Base-by-base conservation (phyloP, 2,329 filamentous ascomycete species). In the Rhexocercosporidium sp. region DNA sequence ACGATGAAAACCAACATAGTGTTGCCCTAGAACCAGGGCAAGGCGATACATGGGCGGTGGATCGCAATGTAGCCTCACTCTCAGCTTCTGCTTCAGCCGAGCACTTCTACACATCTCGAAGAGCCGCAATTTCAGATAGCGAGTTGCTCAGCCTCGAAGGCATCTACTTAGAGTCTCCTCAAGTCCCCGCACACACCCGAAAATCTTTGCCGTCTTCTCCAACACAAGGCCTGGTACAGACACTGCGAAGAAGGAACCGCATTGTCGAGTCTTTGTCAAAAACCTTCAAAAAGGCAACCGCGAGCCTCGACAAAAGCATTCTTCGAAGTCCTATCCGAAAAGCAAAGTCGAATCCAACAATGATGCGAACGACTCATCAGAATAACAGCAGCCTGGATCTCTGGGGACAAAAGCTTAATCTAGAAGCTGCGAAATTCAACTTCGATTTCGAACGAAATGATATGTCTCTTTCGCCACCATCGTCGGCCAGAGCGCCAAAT, bases 341-440 rank as follows among this genome's bases (percentile, higher is more conserved):
- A 77, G 76, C 78, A 65, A 78, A 75, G 20, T 68, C 64, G 5
- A 62, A 66, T 4, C 60, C 71, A 49, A 73, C 69, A 4, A 72
- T 71, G 70, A 78, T 78, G 70, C 74, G 74, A 54, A 68, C 76
- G 54, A 73, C 79, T 72, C 79, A 72, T 76, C 76, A 81, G 78
- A 77, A 80, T 79, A 75, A 83, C 74, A 79, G 41, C 81, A 77
- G 76, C 80, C 73, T 80, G 75, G 76, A 82, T 59, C 73, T 78
- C 56, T 88, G 86, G 86, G 79, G 81, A 46, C 82, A 85, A 70
- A 83, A 84, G 66, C 79, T 87, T 53, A 82, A 86, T 66, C 57
- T 67, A 11, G 70, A 74, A 46, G 60, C 69, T 20, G 37, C 72
- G 6, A 83, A 83, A 68, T 86, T 86, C 73, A 80, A 80, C 68